Percentiles rank a stretch among this genome's conserved stretches.
These are phyloP conservation scores for Candida smagusa DNA, from an alignment of 1,139 yeast genomes.

Conservation along the genomic window DNA sequence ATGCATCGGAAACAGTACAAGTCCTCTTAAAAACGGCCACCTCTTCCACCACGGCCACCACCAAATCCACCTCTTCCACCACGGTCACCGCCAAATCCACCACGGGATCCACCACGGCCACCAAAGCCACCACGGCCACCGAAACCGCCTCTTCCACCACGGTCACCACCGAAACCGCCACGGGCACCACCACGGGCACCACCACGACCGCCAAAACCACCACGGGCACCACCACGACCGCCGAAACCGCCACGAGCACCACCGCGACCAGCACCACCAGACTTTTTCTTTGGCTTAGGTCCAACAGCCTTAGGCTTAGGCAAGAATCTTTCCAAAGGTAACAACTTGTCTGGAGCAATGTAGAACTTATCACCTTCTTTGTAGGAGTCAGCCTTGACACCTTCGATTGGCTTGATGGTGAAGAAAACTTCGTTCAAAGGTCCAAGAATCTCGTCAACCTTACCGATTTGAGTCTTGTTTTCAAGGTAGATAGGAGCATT, in stretches of 20 bases:
- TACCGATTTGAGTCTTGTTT: slow-evolving; percentile 92
- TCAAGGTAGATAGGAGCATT: slow-evolving; percentile 98
- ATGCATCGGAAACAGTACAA: background rate
- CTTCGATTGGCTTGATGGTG: slow-evolving; percentile 94
- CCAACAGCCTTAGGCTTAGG: slow-evolving; percentile 85
- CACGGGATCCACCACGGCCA: slow-evolving; percentile 37
- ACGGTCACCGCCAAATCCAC: slow-evolving; percentile 46
- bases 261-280: slow-evolving; percentile 43
- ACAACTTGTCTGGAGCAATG: slow-evolving; percentile 91
- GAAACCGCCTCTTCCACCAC: slow-evolving; percentile 42
- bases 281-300: slow-evolving; percentile 75
- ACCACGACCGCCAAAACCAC: slow-evolving; percentile 29
- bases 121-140: slow-evolving; percentile 48
- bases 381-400: slow-evolving; percentile 91
- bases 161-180: slow-evolving; percentile 48
- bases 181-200: slow-evolving; percentile 45
- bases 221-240: slow-evolving; percentile 37
- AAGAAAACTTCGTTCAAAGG: slow-evolving; percentile 95
- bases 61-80: slow-evolving; percentile 44
- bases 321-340: slow-evolving; percentile 92
- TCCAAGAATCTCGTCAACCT: slow-evolving; percentile 97
- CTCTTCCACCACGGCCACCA: slow-evolving; percentile 41
- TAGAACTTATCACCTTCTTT: slow-evolving; percentile 94
- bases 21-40: slow-evolving; percentile 24
- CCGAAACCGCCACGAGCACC: slow-evolving; percentile 47